Conservation (phyloP, 2,329 filamentous ascomycete species). For the Fusarium sp. region DNA sequence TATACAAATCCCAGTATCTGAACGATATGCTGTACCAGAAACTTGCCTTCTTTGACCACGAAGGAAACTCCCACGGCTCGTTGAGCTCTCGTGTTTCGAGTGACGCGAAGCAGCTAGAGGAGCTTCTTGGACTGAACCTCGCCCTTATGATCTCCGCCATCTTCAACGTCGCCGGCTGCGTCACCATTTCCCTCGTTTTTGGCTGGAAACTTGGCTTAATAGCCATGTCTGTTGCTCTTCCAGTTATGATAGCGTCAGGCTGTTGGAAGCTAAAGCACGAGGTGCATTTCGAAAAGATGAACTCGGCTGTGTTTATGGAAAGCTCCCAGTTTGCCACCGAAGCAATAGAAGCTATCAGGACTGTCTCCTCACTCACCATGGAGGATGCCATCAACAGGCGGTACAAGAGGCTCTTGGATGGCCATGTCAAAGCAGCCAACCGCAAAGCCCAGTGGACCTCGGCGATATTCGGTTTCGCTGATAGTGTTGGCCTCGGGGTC, state of each 20-base stretch:
- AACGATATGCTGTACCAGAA: conserved; percentile 46
- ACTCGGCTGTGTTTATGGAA: conserved; percentile 66
- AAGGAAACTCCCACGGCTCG: conserved; percentile 45
- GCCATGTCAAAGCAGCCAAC: conserved; percentile 49
- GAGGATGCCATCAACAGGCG: conserved; percentile 63
- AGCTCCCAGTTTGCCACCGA: conserved; percentile 73
- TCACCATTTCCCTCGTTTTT: conserved; percentile 47
- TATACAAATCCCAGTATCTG: conserved; percentile 47
- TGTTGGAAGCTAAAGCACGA: conserved; percentile 58
- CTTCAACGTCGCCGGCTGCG: conserved; percentile 48
- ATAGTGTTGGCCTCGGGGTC: conserved; percentile 51
- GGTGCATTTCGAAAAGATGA: conserved; percentile 67
- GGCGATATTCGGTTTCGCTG: conserved; percentile 50
- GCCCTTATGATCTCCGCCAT: conserved; percentile 46
- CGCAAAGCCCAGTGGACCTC: conserved; percentile 50
- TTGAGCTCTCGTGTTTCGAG: conserved; percentile 44
- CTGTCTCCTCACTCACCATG: conserved; percentile 69
- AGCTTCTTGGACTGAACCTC: conserved; percentile 49
- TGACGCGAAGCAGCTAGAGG: conserved; percentile 49
- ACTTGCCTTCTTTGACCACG: conserved; percentile 47
- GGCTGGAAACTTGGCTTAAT: conserved; percentile 54
- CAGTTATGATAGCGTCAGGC: conserved; percentile 50
- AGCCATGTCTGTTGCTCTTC: conserved; percentile 52
- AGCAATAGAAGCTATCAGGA: conserved; percentile 71
- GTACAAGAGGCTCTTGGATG: conserved; percentile 51